Conservation (phyloP, 1,284 basidiomycete genomes). For the Apiotrichum veenhuisii region DNA sequence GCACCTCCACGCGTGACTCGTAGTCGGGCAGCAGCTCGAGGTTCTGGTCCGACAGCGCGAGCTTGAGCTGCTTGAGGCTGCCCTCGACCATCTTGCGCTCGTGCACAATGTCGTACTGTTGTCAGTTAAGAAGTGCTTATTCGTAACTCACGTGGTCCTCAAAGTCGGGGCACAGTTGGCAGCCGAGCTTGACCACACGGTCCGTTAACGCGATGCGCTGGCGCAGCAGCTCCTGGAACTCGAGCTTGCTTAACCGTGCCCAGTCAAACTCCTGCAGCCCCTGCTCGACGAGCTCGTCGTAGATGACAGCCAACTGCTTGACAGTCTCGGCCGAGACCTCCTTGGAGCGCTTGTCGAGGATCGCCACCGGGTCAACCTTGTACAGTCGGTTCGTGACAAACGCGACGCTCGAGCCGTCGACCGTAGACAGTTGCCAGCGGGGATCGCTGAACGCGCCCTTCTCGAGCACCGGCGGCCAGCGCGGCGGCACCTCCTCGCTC, state of each 20-base stretch:
- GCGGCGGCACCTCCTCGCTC: slow-evolving; percentile 60
- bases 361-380: slow-evolving; percentile 63
- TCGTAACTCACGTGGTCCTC: slow-evolving; percentile 59
- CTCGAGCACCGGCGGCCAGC: slow-evolving; percentile 64
- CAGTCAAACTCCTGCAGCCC: slow-evolving; percentile 75
- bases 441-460: slow-evolving; percentile 56
- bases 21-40: slow-evolving; percentile 96
- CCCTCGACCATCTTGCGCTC: slow-evolving; percentile 67
- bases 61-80: slow-evolving; percentile 69
- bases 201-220: slow-evolving; percentile 57
- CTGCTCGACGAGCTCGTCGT: slow-evolving; percentile 52
- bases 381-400: slow-evolving; percentile 67
- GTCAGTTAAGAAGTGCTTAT: not conserved
- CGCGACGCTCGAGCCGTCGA: slow-evolving; percentile 71
- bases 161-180: slow-evolving; percentile 63
- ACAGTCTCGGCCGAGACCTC: slow-evolving; percentile 35
- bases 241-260: slow-evolving; percentile 74
- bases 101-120: slow-evolving; percentile 71
- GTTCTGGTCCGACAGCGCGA: slow-evolving; percentile 90
- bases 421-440: slow-evolving; percentile 65
- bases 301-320: slow-evolving; percentile 53
- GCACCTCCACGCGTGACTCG: slow-evolving; percentile 84
- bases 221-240: slow-evolving; percentile 82
- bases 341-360: slow-evolving; percentile 62
- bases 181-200: slow-evolving; percentile 54